Evolutionary conservation across 305 asterid genomes (phyloP).

Genomic region (Rubia peregrina): DNA sequence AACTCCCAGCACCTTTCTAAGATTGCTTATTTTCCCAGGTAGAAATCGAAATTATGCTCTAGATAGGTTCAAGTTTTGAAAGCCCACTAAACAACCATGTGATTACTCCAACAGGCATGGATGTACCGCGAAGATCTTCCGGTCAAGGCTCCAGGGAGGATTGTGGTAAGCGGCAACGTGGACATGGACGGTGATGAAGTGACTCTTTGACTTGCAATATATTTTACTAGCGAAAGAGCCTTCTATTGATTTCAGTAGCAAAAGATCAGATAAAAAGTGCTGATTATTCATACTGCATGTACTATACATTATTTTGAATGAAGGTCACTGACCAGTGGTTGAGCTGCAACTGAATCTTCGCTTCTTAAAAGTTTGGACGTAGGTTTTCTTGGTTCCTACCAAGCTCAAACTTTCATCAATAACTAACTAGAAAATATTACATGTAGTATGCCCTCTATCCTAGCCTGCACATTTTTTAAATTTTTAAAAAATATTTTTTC

Average conservation of each 20-base stretch:
- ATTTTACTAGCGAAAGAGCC: not conserved
- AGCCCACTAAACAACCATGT: slow-evolving; percentile 17
- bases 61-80: slow-evolving; percentile 10
- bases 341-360: not conserved
- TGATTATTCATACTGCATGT: not conserved
- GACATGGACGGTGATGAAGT: slow-evolving; percentile 13
- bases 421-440: no score
- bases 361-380: no score
- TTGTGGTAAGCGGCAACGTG: slow-evolving; percentile 24
- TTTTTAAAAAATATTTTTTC: no score
- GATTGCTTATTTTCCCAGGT: slow-evolving; percentile 23
- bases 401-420: no score
- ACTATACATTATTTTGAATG: not conserved
- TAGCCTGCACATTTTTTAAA: no score
- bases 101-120: slow-evolving; percentile 9
- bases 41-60: slow-evolving; percentile 16
- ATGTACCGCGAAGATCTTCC: slow-evolving; percentile 11
- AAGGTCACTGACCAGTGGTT: no score
- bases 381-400: no score
- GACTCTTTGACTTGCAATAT: no score
- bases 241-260: not conserved
- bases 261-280: not conserved
- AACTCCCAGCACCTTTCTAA: slow-evolving; percentile 24
- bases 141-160: slow-evolving; percentile 16
- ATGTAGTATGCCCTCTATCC: no score